phyloP scores from a whole-genome alignment of 140 eudicot genomes.

The Oenanthe javanica region DNA sequence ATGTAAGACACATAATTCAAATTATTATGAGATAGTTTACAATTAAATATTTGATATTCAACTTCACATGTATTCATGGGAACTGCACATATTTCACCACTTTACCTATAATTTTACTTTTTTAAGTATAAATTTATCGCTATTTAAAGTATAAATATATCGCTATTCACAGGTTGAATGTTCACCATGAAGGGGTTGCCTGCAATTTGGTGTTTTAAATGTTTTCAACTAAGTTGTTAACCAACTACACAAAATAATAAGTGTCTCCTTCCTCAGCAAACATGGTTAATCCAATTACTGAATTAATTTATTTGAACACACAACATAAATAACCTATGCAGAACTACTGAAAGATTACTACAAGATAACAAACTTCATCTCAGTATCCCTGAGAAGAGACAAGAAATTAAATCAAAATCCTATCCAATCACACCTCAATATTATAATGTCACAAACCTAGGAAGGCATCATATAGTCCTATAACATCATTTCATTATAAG shows the following conservation, averaged over 20 bases:
- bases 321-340: neutral
- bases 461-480: neutral
- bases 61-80: neutral
- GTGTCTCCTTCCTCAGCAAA: neutral
- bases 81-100: neutral
- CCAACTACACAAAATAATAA: neutral
- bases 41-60: neutral
- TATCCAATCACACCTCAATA: conserved; percentile 1
- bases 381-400: neutral
- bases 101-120: neutral
- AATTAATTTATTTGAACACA: neutral
- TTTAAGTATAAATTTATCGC: neutral
- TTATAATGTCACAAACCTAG: neutral
- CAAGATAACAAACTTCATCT: neutral
- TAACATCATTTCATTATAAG: neutral
- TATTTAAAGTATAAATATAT: neutral
- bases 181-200: neutral
- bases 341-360: neutral
- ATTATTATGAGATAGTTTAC: neutral
- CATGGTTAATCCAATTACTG: neutral
- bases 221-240: neutral
- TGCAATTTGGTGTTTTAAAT: neutral
- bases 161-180: neutral
- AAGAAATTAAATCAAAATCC: neutral
- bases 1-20: neutral